These are phyloP conservation scores for Kwoniella mangroviensis DNA, from an alignment of 768 basidiomycete species.

Conservation along the genomic window DNA sequence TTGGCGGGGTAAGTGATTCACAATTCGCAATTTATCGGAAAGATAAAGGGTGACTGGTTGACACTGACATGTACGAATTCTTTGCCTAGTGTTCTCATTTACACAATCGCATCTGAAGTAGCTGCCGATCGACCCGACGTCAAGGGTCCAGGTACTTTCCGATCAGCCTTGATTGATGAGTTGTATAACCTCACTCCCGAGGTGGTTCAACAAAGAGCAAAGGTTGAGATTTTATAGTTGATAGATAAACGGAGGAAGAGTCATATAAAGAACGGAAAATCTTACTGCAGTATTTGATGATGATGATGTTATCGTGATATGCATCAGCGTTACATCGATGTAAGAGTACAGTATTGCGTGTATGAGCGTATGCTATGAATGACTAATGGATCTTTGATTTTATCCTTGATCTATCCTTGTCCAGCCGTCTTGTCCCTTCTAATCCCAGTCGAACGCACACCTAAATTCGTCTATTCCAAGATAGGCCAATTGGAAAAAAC, in stretches of 20 bases:
- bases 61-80: background rate
- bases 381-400: no score
- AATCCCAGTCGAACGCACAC: no score
- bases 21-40: background rate
- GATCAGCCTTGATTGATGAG: constrained; percentile 69
- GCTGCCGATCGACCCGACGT: constrained; percentile 64
- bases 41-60: background rate
- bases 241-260: background rate
- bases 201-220: constrained; percentile 49
- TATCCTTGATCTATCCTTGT: no score
- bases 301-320: no score
- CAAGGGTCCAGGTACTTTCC: constrained; percentile 69
- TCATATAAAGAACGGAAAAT: no score
- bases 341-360: no score
- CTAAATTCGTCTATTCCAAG: no score
- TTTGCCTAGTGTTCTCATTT: constrained; percentile 62
- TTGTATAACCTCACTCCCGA: constrained; percentile 60
- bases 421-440: no score
- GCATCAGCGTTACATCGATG: no score
- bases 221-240: constrained; percentile 40
- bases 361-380: no score
- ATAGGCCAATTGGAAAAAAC: no score
- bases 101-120: constrained; percentile 69
- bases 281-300: no score
- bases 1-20: constrained; percentile 69